phyloP scores from a whole-genome alignment of 305 asterid species.

The Andrographis paniculata region DNA sequence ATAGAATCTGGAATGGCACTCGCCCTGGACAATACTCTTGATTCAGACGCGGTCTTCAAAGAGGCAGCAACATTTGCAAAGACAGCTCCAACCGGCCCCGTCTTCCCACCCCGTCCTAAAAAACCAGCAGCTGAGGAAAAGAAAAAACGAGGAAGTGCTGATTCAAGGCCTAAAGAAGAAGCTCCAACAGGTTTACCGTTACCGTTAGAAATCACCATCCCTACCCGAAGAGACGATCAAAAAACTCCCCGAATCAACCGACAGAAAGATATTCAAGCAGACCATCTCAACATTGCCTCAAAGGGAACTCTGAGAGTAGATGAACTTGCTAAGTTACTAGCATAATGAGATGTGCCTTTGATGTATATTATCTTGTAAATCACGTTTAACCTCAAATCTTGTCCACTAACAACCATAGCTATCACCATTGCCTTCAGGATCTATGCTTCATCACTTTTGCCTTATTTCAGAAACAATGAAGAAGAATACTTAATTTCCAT shows the following conservation, averaged over 20 bases:
- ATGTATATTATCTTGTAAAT: background rate
- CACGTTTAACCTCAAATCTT: too few species aligned
- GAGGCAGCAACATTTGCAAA: conserved; percentile 46
- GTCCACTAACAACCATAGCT: too few species aligned
- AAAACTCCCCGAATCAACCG: conserved; percentile 30
- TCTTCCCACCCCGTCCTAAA: conserved; percentile 32
- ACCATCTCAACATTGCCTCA: conserved; percentile 45
- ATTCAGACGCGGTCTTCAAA: conserved; percentile 51
- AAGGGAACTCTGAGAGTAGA: conserved; percentile 69
- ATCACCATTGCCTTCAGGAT: too few species aligned
- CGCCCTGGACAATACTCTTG: conserved; percentile 49
- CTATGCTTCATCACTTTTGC: too few species aligned
- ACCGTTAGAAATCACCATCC: conserved; percentile 17
- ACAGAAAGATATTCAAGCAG: conserved; percentile 41
- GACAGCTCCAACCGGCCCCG: conserved; percentile 64
- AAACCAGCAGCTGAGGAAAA: conserved; percentile 22
- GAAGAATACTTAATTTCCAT: too few species aligned
- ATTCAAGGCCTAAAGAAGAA: conserved; percentile 23
- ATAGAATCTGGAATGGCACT: conserved; percentile 62
- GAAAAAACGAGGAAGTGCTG: conserved; percentile 27
- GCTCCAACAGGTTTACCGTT: conserved; percentile 17
- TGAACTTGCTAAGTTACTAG: conserved; percentile 78
- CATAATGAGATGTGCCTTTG: conserved; percentile 21
- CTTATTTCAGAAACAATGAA: too few species aligned
- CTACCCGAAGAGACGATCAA: conserved; percentile 26